Evolutionary conservation across 192 early-diverging fungal genomes (phyloP).

Genomic region (Coemansia interrupta): DNA sequence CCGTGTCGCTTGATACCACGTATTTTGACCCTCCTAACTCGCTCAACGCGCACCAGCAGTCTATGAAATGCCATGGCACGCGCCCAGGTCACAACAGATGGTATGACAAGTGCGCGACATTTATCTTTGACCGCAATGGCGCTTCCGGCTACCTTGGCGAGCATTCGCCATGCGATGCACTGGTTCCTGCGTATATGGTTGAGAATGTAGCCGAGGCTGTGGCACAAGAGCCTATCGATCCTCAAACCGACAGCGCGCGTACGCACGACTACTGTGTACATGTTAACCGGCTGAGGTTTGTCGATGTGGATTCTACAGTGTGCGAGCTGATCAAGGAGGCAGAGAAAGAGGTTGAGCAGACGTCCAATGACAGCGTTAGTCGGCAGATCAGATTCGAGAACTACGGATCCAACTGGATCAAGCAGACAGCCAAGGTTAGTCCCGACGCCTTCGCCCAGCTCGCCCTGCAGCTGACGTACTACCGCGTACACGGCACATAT

Average conservation of each 20-base stretch:
- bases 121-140: conserved; percentile 74
- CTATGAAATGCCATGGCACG: conserved; percentile 30
- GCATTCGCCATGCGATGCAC: conserved; percentile 83
- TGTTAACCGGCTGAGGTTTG: conserved; percentile 31
- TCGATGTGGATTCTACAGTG: conserved; percentile 29
- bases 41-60: conserved; percentile 31
- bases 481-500: conserved; percentile 61
- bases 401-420: conserved; percentile 76
- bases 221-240: conserved; percentile 32
- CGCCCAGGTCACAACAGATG: conserved; percentile 77
- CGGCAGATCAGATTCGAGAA: conserved; percentile 61
- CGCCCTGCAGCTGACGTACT: conserved; percentile 80
- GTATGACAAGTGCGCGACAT: conserved; percentile 79
- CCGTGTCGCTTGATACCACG: conserved; percentile 72
- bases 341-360: conserved; percentile 47
- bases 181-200: conserved; percentile 64
- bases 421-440: conserved; percentile 60
- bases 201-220: conserved; percentile 51
- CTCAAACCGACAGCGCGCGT: not conserved
- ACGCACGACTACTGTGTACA: conserved; percentile 62
- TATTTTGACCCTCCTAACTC: conserved; percentile 34
- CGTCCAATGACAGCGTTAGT: conserved; percentile 62
- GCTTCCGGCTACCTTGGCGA: conserved; percentile 61
- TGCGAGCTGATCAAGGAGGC: conserved; percentile 50
- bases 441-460: conserved; percentile 89